Evolutionary conservation across 371 early-diverging fungal genomes (phyloP).

Genomic region (Mucor mucedo): DNA sequence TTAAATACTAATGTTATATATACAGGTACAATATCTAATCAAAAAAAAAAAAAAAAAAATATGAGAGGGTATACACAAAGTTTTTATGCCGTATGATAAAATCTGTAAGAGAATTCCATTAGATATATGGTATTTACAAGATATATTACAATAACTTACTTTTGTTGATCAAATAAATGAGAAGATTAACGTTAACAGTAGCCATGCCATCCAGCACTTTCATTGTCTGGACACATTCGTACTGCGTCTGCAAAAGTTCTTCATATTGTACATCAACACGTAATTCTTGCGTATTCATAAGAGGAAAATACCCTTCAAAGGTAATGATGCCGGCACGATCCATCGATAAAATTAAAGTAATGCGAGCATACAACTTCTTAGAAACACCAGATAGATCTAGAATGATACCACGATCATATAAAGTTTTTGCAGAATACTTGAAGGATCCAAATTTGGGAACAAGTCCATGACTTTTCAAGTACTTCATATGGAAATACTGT

Average conservation of each 20-base stretch:
- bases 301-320: constrained; percentile 84
- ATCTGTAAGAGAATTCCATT: background rate
- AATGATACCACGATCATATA: constrained; percentile 93
- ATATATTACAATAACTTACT: constrained; percentile 60
- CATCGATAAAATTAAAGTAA: constrained; percentile 90
- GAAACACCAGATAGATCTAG: constrained; percentile 80
- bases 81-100: constrained; percentile 21
- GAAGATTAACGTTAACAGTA: constrained; percentile 94
- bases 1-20: background rate
- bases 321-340: constrained; percentile 91
- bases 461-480: constrained; percentile 80
- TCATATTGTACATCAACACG: constrained; percentile 88
- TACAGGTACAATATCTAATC: background rate
- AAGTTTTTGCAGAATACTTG: constrained; percentile 95
- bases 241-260: constrained; percentile 91
- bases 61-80: background rate
- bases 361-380: constrained; percentile 85
- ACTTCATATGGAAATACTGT: constrained; percentile 93
- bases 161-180: constrained; percentile 97
- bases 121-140: background rate
- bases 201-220: constrained; percentile 90
- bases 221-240: constrained; percentile 90
- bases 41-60: background rate
- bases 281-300: constrained; percentile 75
- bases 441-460: constrained; percentile 97